Conservation (phyloP, 225 moss, liverwort and hornwort species). For the Straminergon stramineum region DNA sequence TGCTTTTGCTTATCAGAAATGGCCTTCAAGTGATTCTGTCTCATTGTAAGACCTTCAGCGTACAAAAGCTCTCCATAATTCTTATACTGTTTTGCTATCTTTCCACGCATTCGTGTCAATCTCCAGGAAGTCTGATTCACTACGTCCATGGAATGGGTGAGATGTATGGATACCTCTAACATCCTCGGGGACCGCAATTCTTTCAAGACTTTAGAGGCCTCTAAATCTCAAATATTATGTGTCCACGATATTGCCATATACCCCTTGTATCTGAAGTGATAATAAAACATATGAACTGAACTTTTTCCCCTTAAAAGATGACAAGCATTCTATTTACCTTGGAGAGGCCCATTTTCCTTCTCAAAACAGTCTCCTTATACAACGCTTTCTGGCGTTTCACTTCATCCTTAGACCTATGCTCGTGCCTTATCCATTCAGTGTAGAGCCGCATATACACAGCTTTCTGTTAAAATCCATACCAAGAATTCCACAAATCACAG, state of each 20-base stretch:
- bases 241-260: background rate
- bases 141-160: background rate
- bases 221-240: background rate
- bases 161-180: background rate
- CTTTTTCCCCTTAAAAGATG: background rate
- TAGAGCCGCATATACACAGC: slow-evolving; percentile 87
- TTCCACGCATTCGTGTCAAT: slow-evolving; percentile 80
- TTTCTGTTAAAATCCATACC: slow-evolving; percentile 39
- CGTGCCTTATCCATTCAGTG: slow-evolving; percentile 72
- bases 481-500: background rate
- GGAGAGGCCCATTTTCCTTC: slow-evolving; percentile 56
- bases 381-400: slow-evolving; percentile 48
- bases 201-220: background rate
- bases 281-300: background rate
- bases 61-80: slow-evolving; percentile 94
- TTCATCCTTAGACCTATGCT: slow-evolving; percentile 53
- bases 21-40: slow-evolving; percentile 59
- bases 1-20: slow-evolving; percentile 58
- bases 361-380: slow-evolving; percentile 64
- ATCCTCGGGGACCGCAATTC: background rate
- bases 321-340: slow-evolving; percentile 34
- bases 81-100: slow-evolving; percentile 74
- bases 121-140: slow-evolving; percentile 70
- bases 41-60: slow-evolving; percentile 64
- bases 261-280: background rate